Evolutionary conservation across 2,329 filamentous ascomycete genomes (phyloP).

Genomic region (Ophiocordyceps camponoti-floridani): DNA sequence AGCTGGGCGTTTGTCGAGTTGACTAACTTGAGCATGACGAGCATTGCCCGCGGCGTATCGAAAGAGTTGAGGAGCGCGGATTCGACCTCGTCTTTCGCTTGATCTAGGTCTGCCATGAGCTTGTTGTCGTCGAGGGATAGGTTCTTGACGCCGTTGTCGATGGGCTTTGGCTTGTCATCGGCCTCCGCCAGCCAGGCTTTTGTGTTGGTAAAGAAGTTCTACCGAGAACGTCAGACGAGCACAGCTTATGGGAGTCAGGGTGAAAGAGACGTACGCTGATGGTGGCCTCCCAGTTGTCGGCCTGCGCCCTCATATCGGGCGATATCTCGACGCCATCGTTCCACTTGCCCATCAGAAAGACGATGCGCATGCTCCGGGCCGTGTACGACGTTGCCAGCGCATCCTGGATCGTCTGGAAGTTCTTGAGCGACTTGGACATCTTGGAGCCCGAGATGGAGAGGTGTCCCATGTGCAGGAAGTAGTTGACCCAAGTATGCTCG

Average conservation of each 20-base stretch:
- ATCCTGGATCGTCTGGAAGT: constrained; percentile 84
- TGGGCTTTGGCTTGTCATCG: constrained; percentile 19
- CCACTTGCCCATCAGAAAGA: constrained; percentile 80
- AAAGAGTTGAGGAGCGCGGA: constrained; percentile 65
- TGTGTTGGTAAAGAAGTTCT: constrained; percentile 41
- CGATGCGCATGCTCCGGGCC: constrained; percentile 60
- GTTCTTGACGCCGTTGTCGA: constrained; percentile 16
- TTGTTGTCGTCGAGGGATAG: constrained; percentile 19
- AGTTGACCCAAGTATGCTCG: constrained; percentile 73
- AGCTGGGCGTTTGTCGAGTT: constrained; percentile 54
- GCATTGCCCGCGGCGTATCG: constrained; percentile 68
- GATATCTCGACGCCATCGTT: constrained; percentile 85
- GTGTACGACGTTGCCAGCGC: constrained; percentile 57
- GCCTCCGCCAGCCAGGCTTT: constrained; percentile 35
- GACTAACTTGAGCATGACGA: constrained; percentile 59
- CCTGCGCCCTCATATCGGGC: constrained; percentile 57
- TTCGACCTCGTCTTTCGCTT: constrained; percentile 35
- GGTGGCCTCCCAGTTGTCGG: constrained; percentile 63
- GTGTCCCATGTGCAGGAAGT: constrained; percentile 93
- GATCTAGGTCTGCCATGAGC: constrained; percentile 25
- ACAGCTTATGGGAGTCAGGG: not conserved
- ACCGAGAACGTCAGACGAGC: constrained; percentile 5
- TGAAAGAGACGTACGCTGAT: constrained; percentile 34
- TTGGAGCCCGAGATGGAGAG: constrained; percentile 71
- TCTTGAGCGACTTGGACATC: constrained; percentile 93